Percentiles rank a stretch among this genome's conserved stretches.
Conservation (phyloP, 805 yeast genomes). For the Zygosaccharomyces siamensis region DNA sequence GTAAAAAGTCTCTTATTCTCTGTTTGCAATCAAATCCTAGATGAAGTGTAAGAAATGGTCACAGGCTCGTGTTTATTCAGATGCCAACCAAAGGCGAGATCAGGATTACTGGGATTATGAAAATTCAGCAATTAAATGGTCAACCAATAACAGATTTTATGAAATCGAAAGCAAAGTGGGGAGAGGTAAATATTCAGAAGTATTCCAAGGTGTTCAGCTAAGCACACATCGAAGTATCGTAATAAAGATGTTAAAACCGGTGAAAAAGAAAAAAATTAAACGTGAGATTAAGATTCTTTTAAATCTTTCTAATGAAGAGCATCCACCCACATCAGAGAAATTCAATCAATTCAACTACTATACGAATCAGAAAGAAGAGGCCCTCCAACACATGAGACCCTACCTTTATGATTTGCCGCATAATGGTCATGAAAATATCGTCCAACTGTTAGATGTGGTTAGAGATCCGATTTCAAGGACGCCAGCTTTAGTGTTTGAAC, state of each 20-base stretch:
- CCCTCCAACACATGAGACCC: constrained; percentile 23
- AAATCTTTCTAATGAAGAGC: constrained; percentile 51
- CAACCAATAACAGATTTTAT: constrained; percentile 49
- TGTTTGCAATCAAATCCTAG: not conserved
- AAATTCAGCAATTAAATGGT: constrained; percentile 58
- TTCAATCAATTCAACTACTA: constrained; percentile 28
- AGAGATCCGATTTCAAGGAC: constrained; percentile 74
- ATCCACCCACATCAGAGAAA: constrained; percentile 27
- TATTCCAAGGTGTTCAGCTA: constrained; percentile 76
- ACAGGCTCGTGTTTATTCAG: constrained; percentile 63
- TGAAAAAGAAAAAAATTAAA: constrained; percentile 84
- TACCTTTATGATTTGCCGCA: constrained; percentile 32
- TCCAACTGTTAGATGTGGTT: constrained; percentile 74
- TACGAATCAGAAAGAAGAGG: constrained; percentile 27
- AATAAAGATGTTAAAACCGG: constrained; percentile 88
- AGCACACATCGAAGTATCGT: constrained; percentile 62
- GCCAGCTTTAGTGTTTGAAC: constrained; percentile 84
- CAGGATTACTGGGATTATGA: constrained; percentile 85
- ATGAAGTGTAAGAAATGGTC: constrained; percentile 40
- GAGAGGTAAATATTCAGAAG: constrained; percentile 93
- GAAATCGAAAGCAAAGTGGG: constrained; percentile 84
- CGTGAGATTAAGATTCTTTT: constrained; percentile 85
- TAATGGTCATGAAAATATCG: constrained; percentile 56
- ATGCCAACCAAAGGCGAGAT: constrained; percentile 64
- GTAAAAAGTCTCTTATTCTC: not conserved